Evolutionary conservation across 768 basidiomycete species (phyloP).

Genomic region (Hydnum rufescens): DNA sequence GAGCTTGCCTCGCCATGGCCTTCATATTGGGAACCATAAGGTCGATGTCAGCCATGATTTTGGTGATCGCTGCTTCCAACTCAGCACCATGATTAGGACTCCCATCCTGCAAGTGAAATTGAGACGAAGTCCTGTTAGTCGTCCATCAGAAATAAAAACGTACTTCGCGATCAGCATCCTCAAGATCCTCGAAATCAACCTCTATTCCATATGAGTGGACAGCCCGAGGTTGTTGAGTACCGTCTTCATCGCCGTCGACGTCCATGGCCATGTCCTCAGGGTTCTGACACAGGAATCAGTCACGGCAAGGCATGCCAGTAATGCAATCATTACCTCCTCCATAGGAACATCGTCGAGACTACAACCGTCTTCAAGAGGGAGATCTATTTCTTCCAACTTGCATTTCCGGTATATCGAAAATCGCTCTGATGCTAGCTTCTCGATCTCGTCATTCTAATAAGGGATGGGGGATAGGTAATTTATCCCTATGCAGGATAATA

Average conservation of each 20-base stretch:
- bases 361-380: constrained; percentile 51
- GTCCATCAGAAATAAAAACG: too few relatives aligned
- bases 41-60: constrained; percentile 64
- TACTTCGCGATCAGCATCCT: constrained; percentile 56
- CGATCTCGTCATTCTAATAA: constrained; percentile 86
- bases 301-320: constrained; percentile 1
- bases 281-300: constrained; percentile 27
- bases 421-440: constrained; percentile 67
- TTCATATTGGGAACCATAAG: constrained; percentile 94
- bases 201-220: constrained; percentile 77
- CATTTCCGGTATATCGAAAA: constrained; percentile 80
- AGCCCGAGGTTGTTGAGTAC: constrained; percentile 47
- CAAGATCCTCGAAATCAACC: constrained; percentile 58
- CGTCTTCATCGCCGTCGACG: constrained; percentile 74
- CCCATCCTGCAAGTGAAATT: constrained; percentile 39
- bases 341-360: constrained; percentile 75
- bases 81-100: constrained; percentile 44
- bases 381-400: constrained; percentile 73
- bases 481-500: constrained; percentile 12
- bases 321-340: constrained; percentile 51
- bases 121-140: too few relatives aligned
- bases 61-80: constrained; percentile 52
- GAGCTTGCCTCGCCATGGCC: constrained; percentile 63
- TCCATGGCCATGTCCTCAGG: constrained; percentile 79
- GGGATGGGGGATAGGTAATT: constrained; percentile 7